Conservation (phyloP, 2,329 filamentous ascomycete species). For the Scleromitrula shiraiana region DNA sequence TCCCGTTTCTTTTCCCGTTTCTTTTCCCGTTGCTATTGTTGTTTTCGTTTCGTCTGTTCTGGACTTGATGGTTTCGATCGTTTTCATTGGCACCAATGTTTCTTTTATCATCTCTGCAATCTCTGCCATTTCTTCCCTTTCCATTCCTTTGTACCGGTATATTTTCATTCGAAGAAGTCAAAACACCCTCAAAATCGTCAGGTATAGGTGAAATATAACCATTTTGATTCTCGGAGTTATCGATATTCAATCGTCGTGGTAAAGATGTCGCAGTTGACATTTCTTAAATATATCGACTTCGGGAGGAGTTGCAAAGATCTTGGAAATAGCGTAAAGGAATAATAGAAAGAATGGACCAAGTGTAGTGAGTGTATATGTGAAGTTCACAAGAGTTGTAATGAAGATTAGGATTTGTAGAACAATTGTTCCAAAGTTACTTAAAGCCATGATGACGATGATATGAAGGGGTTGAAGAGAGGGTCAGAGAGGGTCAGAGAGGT, state of each 20-base stretch:
- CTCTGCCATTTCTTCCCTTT: not conserved
- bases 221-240: conserved; percentile 1
- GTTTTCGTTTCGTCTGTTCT: too few relatives aligned
- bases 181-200: not conserved
- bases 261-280: conserved; percentile 25
- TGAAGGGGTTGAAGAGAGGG: not conserved
- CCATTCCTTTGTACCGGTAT: not conserved
- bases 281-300: conserved; percentile 37
- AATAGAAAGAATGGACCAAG: conserved; percentile 41
- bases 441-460: conserved; percentile 35
- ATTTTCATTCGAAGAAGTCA: not conserved
- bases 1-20: conserved; percentile 1
- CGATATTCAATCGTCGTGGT: conserved; percentile 20
- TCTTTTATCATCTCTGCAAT: too few relatives aligned
- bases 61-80: too few relatives aligned
- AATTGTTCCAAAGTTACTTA: conserved; percentile 44
- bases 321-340: conserved; percentile 41
- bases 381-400: conserved; percentile 45
- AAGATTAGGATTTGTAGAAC: conserved; percentile 45
- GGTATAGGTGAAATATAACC: not conserved
- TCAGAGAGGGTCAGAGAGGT: not conserved
- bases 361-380: conserved; percentile 42
- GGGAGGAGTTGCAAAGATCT: conserved; percentile 39
- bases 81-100: too few relatives aligned
- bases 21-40: conserved; percentile 11